Base-by-base conservation (phyloP, 148 eudicot species). In the Camellia lanceoleosa region DNA sequence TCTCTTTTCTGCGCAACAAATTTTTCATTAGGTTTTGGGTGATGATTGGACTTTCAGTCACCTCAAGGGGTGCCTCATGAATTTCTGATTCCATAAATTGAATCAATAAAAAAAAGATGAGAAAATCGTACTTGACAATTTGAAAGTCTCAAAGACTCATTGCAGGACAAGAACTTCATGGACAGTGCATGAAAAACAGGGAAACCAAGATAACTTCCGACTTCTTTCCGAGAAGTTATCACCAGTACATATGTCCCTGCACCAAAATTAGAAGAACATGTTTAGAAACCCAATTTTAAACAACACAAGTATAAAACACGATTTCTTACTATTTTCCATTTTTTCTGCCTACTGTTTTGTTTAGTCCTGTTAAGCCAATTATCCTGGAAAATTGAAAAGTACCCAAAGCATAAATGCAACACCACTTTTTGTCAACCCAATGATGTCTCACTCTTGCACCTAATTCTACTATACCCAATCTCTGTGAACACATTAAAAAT, bases 91-190 rank as follows among this genome's bases (percentile, higher is more conserved):
- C 71, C 61, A 59, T n/a, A 71, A 73, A n/a, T 30, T 54, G 72
- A 75, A 54, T 71, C 63, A 80, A 55, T 62, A 41, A 62, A 73
- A 74, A 71, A 15, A 68, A 63, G 79, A 75, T 80, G 61, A 67
- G 59, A 58, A 70, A 75, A 69, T 44, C 90, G 79, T 91, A 96
- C 99, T 83, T 88, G 89, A 77, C 76, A 41, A 80, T 84, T 89
- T 77, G 89, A 83, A 81, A 79, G 78, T 73, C 86, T 87, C 72
- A 86, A 81, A 68, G 89, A 87, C 80, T 82, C 87, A 77, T 88
- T 88, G 87, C 98, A 96, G 73, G 97, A 86, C 85, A 93, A 84
- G 83, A 92, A 91, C 88, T 89, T 92, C 97, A 96, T 89, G 76
- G 97, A 91, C 86, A 87, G 84, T 56, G 91, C 95, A 23, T 84